phyloP scores from a whole-genome alignment of 139 green algal species.

The Chlorella vulgaris region DNA sequence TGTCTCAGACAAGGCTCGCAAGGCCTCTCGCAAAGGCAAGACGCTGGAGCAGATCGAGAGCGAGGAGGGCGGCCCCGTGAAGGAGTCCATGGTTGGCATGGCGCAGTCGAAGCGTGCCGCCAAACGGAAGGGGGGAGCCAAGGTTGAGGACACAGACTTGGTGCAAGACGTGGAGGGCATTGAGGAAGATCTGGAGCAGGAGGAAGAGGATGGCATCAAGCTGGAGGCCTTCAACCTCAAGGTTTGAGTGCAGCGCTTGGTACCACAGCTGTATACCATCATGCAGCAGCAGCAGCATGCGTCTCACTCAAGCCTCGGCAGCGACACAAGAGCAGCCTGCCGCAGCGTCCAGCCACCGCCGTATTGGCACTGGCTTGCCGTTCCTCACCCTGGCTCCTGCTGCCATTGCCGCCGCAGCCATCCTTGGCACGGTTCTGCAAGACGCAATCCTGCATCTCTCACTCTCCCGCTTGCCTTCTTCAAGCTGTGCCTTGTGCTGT shows the following conservation, averaged over 20 bases:
- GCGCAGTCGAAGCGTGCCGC: conserved; percentile 62
- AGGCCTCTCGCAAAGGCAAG: conserved; percentile 52
- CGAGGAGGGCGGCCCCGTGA: conserved; percentile 68
- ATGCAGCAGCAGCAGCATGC: background rate
- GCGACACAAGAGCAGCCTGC: no score
- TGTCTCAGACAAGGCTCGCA: conserved; percentile 13
- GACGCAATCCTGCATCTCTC: no score
- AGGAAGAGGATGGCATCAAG: conserved; percentile 66
- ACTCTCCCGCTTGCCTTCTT: background rate
- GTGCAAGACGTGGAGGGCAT: conserved; percentile 26
- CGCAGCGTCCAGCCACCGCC: no score
- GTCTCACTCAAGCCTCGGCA: no score
- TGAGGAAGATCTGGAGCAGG: conserved; percentile 45
- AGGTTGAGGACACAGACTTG: conserved; percentile 34
- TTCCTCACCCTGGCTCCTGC: no score
- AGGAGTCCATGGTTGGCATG: conserved; percentile 66
- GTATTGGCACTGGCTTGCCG: no score
- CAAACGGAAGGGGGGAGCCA: conserved; percentile 52
- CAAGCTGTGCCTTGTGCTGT: background rate
- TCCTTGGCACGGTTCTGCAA: no score
- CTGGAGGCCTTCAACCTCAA: conserved; percentile 81
- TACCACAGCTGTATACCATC: background rate
- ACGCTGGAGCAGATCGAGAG: conserved; percentile 67
- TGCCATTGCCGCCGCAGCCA: no score
- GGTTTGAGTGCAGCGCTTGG: background rate